Percentiles rank a stretch among this genome's conserved stretches.
Evolutionary conservation across 495 filamentous ascomycete genomes (phyloP).

Genomic region (Sphaerosporella brunnea): DNA sequence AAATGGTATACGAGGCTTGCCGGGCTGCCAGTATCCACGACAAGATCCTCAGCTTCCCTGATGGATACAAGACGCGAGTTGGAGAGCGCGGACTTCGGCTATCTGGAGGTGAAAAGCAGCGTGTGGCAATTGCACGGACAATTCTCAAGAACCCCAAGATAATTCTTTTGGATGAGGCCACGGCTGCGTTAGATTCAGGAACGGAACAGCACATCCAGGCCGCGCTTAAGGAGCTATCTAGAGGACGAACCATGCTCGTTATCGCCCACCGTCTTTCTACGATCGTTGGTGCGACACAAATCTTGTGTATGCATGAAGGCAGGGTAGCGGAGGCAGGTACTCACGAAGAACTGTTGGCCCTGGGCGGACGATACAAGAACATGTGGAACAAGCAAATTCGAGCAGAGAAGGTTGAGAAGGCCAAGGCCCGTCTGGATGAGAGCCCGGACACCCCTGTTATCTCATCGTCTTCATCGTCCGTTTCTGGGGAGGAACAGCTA

Average conservation of each 20-base stretch:
- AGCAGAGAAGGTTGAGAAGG: constrained; percentile 70
- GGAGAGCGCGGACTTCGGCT: constrained; percentile 98
- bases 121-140: constrained; percentile 88
- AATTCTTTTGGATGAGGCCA: constrained; percentile 92
- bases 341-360: constrained; percentile 62
- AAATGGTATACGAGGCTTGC: constrained; percentile 56
- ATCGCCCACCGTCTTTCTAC: constrained; percentile 84
- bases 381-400: constrained; percentile 97
- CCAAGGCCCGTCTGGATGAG: constrained; percentile 22
- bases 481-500: background rate
- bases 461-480: background rate
- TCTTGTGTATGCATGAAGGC: constrained; percentile 76
- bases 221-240: constrained; percentile 58
- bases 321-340: constrained; percentile 70
- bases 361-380: constrained; percentile 61
- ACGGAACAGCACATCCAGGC: constrained; percentile 92
- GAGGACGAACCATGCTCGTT: constrained; percentile 69
- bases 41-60: constrained; percentile 55
- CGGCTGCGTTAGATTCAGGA: constrained; percentile 83
- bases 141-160: constrained; percentile 92
- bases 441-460: background rate
- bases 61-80: constrained; percentile 81
- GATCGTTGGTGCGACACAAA: constrained; percentile 86
- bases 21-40: constrained; percentile 70
- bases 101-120: constrained; percentile 84